phyloP scores from a whole-genome alignment of 306 rosid species.

The Rosa rugosa region DNA sequence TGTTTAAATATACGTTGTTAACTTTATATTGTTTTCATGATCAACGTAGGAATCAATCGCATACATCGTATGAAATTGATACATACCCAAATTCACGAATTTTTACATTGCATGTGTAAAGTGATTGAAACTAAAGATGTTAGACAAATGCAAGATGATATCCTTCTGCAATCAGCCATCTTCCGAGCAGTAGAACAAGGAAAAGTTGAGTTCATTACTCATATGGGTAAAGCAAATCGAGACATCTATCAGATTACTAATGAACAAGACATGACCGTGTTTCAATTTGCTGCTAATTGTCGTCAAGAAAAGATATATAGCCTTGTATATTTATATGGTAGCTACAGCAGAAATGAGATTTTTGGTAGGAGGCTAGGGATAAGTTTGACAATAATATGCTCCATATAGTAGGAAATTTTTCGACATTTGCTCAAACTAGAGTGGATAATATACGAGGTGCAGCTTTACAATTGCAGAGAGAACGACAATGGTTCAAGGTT shows the following conservation, averaged over 20 bases:
- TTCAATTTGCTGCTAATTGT: background rate
- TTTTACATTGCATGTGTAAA: background rate
- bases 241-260: fast-evolving
- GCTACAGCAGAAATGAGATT: no score
- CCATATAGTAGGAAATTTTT: background rate
- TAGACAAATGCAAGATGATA: background rate
- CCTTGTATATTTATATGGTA: no score
- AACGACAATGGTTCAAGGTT: background rate
- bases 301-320: slow-evolving; percentile 19
- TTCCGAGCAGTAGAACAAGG: background rate
- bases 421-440: background rate
- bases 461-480: slow-evolving; percentile 7
- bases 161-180: background rate
- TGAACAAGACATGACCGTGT: background rate
- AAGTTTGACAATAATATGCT: background rate
- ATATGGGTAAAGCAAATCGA: background rate
- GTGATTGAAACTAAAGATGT: fast-evolving
- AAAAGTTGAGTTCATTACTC: background rate
- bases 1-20: background rate
- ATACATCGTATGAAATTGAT: background rate
- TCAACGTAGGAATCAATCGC: background rate
- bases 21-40: background rate
- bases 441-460: slow-evolving; percentile 14
- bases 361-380: fast-evolving
- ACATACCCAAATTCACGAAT: background rate